Base-by-base conservation (phyloP, 495 filamentous ascomycete genomes). In the Letharia columbiana region DNA sequence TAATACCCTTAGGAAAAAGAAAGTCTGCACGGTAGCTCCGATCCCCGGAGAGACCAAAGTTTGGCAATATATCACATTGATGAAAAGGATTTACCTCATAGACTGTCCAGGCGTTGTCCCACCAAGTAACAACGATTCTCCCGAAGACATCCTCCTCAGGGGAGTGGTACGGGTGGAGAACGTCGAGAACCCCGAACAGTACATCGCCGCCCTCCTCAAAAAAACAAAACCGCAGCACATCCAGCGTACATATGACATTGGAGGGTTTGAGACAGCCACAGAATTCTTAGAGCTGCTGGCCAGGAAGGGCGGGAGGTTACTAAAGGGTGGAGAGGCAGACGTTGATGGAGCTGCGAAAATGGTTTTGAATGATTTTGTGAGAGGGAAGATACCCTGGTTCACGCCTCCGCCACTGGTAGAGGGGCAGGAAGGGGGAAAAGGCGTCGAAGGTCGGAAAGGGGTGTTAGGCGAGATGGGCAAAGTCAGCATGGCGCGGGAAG, bases 41-140 rank as follows among this genome's bases (percentile, higher is more conserved):
- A 93, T 98, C 67, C 93, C 94, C 11, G 93, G 93, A 13, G 80
- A 83, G 68, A 69, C 64, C 4, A 98, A 96, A 78, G 88, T 97
- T 17, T 98, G 92, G 92, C 92, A 98, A 75, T 98, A 96, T 69
- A 89, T 98, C 66, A 97, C 93, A 1, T 76, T 98, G 62, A 98
- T 96, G 92, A 92, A 91, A 75, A 82, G 95, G 61, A 97, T 98
- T 54, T 98, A 96, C 74, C 81, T 98, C 62, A 97, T 98, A 70
- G 94, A 98, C 72, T 97, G 94, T 71, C 94, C 94, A 45, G 94
- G 94, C 70, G 91, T 98, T 39, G 94, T 97, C 12, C 93, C 94
- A 11, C 92, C 94, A 4, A 93, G 86, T 69, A 80, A 80, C 57
- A 83, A 84, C 54, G 93, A 97, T 70, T 90, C 86, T 0, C 87